A percentile compares a stretch with the other conserved stretches of the same genome.
phyloP scores from a whole-genome alignment of 2,329 filamentous ascomycete genomes.

The Helicocarpus griseus region DNA sequence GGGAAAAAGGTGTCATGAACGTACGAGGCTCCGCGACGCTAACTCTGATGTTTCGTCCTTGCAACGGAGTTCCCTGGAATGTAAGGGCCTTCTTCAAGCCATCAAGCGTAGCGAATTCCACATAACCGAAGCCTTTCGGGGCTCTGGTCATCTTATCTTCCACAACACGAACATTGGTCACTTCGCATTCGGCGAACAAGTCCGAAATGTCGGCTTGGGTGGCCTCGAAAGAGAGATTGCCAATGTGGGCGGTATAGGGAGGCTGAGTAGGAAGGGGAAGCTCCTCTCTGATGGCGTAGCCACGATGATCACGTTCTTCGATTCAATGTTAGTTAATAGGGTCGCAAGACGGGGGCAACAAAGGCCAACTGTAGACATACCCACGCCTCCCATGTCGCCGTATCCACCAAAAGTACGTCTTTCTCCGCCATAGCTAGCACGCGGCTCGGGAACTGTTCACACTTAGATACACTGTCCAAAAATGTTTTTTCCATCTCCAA shows the following conservation, averaged over 20 bases:
- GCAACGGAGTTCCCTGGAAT: constrained; percentile 71
- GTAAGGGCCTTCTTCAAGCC: constrained; percentile 84
- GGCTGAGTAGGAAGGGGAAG: constrained; percentile 84
- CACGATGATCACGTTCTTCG: constrained; percentile 20
- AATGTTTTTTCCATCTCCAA: not conserved
- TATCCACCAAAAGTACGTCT: constrained; percentile 40
- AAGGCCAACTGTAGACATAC: constrained; percentile 15
- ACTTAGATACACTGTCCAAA: constrained; percentile 1
- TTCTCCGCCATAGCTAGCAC: constrained; percentile 40
- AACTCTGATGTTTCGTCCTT: constrained; percentile 81
- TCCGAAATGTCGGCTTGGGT: constrained; percentile 72
- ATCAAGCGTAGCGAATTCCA: constrained; percentile 80
- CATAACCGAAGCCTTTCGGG: constrained; percentile 97
- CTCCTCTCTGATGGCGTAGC: constrained; percentile 48
- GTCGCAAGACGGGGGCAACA: constrained; percentile 9
- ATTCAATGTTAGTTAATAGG: not conserved
- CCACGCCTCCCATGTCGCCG: constrained; percentile 29
- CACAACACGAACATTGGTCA: constrained; percentile 88
- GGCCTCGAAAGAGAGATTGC: constrained; percentile 93
- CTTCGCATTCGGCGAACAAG: constrained; percentile 75
- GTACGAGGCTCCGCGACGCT: constrained; percentile 96
- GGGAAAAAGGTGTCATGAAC: constrained; percentile 40
- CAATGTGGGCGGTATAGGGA: constrained; percentile 89
- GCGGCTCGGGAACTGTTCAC: constrained; percentile 28
- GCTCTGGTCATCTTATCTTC: constrained; percentile 90